These are phyloP conservation scores for Hymenoscyphus infarciens DNA, from an alignment of 2,329 filamentous ascomycete genomes.

Conservation along the genomic window DNA sequence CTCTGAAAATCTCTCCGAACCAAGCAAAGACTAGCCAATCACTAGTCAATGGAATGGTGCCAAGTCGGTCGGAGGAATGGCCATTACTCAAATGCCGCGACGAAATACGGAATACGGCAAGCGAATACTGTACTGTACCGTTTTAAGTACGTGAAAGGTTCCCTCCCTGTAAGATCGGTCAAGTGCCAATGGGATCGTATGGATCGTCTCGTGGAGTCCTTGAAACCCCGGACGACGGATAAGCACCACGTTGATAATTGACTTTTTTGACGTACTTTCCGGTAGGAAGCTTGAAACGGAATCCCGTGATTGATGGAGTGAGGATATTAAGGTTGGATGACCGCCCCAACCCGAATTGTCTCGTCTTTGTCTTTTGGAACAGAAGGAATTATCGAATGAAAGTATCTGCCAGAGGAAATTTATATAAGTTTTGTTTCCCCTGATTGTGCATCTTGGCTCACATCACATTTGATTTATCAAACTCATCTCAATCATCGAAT, in stretches of 20 bases:
- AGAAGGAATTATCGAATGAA: neutral
- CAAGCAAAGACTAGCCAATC: neutral
- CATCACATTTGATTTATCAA: neutral
- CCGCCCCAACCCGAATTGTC: neutral
- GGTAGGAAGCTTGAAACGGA: slow-evolving; percentile 2
- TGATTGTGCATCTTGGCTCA: neutral
- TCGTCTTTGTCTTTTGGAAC: neutral
- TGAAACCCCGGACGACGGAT: neutral
- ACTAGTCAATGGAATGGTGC: neutral
- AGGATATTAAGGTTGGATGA: slow-evolving; percentile 2
- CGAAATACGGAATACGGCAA: neutral
- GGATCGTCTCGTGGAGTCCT: neutral
- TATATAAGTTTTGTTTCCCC: neutral
- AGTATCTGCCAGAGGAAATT: neutral
- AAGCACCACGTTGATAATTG: neutral
- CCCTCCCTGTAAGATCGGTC: slow-evolving; percentile 1
- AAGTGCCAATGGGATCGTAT: neutral
- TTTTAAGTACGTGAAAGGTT: neutral
- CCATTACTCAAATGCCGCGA: neutral
- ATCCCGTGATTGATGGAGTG: neutral
- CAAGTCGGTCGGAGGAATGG: neutral
- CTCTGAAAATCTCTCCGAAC: neutral
- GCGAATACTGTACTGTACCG: neutral
- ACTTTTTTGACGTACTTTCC: neutral
- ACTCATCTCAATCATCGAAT: neutral